Evolutionary conservation across 1,284 basidiomycete genomes (phyloP).

Genomic region (Trametes polyzona): DNA sequence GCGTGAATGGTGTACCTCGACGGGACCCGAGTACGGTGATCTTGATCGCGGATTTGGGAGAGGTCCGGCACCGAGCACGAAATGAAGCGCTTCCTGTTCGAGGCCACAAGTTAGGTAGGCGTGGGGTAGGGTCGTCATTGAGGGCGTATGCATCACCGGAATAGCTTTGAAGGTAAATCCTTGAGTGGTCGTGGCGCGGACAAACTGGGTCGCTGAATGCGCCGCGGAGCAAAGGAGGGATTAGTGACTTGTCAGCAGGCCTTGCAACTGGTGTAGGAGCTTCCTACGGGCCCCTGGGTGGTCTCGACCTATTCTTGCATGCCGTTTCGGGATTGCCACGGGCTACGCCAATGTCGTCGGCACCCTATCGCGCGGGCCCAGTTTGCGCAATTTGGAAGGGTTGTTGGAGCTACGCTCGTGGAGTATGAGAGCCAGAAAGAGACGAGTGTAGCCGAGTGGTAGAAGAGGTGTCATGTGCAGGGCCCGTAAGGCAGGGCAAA

Average conservation of each 20-base stretch:
- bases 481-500: neutral
- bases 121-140: neutral
- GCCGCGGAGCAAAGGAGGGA: neutral
- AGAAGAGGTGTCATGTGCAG: neutral
- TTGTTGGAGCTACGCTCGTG: constrained; percentile 2
- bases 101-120: neutral
- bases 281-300: neutral
- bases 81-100: constrained; percentile 17
- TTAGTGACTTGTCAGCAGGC: neutral
- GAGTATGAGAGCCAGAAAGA: neutral
- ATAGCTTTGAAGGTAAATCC: constrained; percentile 8
- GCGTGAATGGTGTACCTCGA: neutral
- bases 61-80: constrained; percentile 16
- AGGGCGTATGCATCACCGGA: neutral
- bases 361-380: neutral
- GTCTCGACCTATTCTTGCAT: constrained; percentile 14
- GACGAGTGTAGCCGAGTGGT: neutral
- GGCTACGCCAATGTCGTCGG: neutral
- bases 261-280: neutral
- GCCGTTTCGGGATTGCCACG: constrained; percentile 2
- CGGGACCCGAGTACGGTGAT: neutral
- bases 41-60: neutral
- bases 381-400: neutral
- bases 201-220: neutral
- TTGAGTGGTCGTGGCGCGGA: neutral